Conservation (phyloP, 768 basidiomycete species). For the Tricholoma sp. region DNA sequence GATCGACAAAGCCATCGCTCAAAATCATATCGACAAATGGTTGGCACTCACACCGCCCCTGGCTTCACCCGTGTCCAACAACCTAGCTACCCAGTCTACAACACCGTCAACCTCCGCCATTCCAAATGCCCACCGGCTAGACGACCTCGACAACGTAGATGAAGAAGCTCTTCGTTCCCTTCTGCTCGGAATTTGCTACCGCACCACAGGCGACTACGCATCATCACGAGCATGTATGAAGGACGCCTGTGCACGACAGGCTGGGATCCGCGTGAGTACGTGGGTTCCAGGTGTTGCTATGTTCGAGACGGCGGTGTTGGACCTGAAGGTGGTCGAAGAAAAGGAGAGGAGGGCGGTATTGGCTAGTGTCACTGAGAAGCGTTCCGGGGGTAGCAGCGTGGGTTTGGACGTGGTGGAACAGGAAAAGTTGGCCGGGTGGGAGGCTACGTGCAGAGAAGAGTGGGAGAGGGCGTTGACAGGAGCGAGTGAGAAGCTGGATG, state of each 20-base stretch:
- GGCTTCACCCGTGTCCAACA: neutral
- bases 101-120: neutral
- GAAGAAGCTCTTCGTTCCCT: slow-evolving; percentile 67
- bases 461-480: slow-evolving; percentile 48
- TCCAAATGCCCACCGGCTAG: neutral
- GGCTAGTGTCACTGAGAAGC: neutral
- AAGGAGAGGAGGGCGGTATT: slow-evolving; percentile 16
- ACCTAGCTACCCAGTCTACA: neutral
- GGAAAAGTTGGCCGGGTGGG: neutral
- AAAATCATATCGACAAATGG: slow-evolving; percentile 56
- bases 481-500: slow-evolving; percentile 47
- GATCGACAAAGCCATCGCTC: slow-evolving; percentile 45
- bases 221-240: slow-evolving; percentile 43
- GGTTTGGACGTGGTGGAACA: slow-evolving; percentile 3
- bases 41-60: slow-evolving; percentile 39
- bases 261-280: slow-evolving; percentile 42
- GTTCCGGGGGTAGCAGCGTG: slow-evolving; percentile 5
- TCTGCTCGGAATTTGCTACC: slow-evolving; percentile 62
- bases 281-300: slow-evolving; percentile 66
- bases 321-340: slow-evolving; percentile 52
- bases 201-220: slow-evolving; percentile 44
- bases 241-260: slow-evolving; percentile 43
- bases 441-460: neutral
- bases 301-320: slow-evolving; percentile 70
- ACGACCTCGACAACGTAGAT: slow-evolving; percentile 62